phyloP scores from a whole-genome alignment of 148 eudicot species.

The Rhododendron simsii region DNA sequence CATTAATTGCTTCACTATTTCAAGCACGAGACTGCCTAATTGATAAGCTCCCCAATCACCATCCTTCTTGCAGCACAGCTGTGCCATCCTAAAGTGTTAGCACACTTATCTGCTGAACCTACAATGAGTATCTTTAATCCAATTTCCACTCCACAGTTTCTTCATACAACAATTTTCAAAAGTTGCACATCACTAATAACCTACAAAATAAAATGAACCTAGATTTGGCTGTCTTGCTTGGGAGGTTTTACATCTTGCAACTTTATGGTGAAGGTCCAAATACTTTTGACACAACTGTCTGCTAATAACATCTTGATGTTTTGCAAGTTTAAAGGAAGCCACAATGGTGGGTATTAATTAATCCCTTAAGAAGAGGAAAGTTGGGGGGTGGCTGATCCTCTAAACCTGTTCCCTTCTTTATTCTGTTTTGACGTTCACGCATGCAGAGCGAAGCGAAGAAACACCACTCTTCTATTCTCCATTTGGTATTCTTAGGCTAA shows the following conservation, averaged over 20 bases:
- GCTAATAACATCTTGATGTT: not conserved
- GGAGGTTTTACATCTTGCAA: not conserved
- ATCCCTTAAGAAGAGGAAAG: not conserved
- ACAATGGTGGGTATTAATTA: not conserved
- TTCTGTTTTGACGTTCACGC: not conserved
- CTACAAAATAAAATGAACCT: not conserved
- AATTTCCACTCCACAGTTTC: not conserved
- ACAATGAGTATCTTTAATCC: not conserved
- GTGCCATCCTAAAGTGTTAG: not conserved
- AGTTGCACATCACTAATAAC: not conserved
- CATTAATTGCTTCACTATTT: not conserved
- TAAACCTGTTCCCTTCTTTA: not conserved
- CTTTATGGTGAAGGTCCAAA: not conserved
- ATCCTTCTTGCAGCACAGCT: not conserved
- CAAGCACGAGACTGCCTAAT: not conserved
- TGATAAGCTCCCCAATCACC: not conserved
- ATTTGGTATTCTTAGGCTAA: not conserved
- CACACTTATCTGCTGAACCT: not conserved
- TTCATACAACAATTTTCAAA: not conserved
- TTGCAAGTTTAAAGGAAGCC: not conserved
- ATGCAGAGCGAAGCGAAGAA: no score
- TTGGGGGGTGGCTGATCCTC: not conserved
- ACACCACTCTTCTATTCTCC: not conserved
- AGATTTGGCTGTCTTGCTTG: not conserved
- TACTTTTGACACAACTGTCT: not conserved